Evolutionary conservation across 2,329 filamentous ascomycete genomes (phyloP).

Genomic region (Pseudogymnoascus sp.): DNA sequence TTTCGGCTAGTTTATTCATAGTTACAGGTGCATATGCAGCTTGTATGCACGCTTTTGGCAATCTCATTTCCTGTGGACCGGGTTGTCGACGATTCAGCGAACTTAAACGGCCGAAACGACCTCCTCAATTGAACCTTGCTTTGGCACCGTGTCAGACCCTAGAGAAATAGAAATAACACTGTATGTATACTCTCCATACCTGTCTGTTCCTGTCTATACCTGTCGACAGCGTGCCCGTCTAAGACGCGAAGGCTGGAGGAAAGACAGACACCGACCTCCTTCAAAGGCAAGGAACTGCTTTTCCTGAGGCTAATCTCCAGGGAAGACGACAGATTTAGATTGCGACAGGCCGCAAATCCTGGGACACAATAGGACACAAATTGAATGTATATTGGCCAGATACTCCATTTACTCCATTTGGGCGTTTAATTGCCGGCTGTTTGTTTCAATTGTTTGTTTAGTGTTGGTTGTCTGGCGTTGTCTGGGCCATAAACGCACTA

Average conservation of each 20-base stretch:
- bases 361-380: slow-evolving; percentile 1
- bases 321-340: neutral
- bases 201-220: neutral
- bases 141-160: slow-evolving; percentile 1
- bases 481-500: slow-evolving; percentile 3
- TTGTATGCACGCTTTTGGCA: neutral
- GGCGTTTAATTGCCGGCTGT: slow-evolving; percentile 8
- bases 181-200: neutral
- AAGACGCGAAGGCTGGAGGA: neutral
- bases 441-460: slow-evolving; percentile 6
- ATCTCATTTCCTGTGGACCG: slow-evolving; percentile 7
- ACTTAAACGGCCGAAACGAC: neutral
- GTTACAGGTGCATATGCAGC: slow-evolving; percentile 6
- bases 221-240: neutral
- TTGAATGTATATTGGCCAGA: slow-evolving; percentile 2
- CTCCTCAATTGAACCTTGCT: neutral
- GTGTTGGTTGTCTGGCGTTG: neutral
- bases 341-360: slow-evolving; percentile 5
- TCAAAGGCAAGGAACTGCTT: neutral
- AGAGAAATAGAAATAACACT: neutral
- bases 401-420: neutral
- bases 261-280: neutral
- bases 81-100: slow-evolving; percentile 8
- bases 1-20: slow-evolving; percentile 5
- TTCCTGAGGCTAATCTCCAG: neutral